Conservation (phyloP, 2,329 filamentous ascomycete genomes). For the Xylariaceae sp. region DNA sequence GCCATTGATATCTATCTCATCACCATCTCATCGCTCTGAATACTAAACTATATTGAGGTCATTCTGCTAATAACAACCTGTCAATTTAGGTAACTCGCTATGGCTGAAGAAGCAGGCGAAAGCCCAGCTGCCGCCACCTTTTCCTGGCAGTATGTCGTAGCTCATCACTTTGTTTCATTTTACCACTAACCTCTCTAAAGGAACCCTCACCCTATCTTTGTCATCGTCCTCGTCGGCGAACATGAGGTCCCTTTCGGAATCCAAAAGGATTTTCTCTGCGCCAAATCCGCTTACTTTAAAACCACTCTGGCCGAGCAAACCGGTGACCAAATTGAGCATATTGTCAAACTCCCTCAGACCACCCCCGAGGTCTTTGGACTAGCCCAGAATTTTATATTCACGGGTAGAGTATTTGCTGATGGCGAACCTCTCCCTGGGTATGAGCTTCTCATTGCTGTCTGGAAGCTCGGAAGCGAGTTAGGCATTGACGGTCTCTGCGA, state of each 20-base stretch:
- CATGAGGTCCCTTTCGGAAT: conserved; percentile 59
- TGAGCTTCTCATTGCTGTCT: conserved; percentile 56
- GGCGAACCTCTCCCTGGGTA: conserved; percentile 51
- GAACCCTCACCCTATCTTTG: conserved; percentile 58
- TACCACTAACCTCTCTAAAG: conserved; percentile 37
- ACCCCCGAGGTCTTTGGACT: conserved; percentile 56
- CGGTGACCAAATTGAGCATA: conserved; percentile 49
- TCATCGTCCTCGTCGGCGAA: conserved; percentile 56
- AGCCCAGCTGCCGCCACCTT: conserved; percentile 4
- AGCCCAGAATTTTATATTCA: conserved; percentile 58
- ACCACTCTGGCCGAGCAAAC: conserved; percentile 45
- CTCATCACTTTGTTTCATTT: neutral
- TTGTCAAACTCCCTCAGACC: conserved; percentile 54
- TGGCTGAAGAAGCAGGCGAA: neutral
- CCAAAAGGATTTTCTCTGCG: conserved; percentile 61
- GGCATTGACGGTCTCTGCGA: conserved; percentile 59
- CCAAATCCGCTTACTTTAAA: conserved; percentile 53
- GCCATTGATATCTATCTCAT: too few species aligned
- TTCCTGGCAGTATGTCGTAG: conserved; percentile 21
- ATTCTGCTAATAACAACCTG: too few species aligned
- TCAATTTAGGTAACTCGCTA: neutral
- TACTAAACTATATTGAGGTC: too few species aligned
- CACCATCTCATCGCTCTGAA: neutral
- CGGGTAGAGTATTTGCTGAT: conserved; percentile 49
- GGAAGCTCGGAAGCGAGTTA: conserved; percentile 58